A percentile compares a stretch with the other conserved stretches of the same genome.
Evolutionary conservation across 1,139 yeast genomes (phyloP).

Genomic region (Magnusiomyces ingens): DNA sequence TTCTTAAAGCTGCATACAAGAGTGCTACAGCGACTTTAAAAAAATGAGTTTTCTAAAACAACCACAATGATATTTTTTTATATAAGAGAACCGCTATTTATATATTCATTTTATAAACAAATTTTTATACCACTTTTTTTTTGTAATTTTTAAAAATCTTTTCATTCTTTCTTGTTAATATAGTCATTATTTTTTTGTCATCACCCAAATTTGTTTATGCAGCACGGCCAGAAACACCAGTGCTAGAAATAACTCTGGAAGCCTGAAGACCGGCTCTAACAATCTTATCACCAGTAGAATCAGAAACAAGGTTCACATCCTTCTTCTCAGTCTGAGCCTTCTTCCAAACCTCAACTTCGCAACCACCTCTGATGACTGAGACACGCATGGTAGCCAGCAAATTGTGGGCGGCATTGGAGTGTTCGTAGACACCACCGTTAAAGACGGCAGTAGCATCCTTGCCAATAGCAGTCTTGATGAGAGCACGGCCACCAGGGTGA

Average conservation of each 20-base stretch:
- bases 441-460: slow-evolving; percentile 96
- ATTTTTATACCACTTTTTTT: too few species aligned
- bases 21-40: too few species aligned
- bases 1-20: too few species aligned
- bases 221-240: slow-evolving; percentile 31
- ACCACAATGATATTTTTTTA: too few species aligned
- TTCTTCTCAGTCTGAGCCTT: slow-evolving; percentile 16
- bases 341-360: slow-evolving; percentile 78
- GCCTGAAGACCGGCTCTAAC: slow-evolving; percentile 58
- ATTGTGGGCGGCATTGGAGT: slow-evolving; percentile 97
- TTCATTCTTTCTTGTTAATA: too few species aligned
- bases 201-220: slow-evolving; percentile 21
- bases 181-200: not conserved
- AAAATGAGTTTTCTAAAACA: not conserved
- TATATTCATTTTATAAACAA: too few species aligned
- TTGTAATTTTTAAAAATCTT: too few species aligned
- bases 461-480: slow-evolving; percentile 79
- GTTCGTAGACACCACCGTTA: slow-evolving; percentile 96
- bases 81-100: too few species aligned
- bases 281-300: slow-evolving; percentile 46
- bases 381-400: slow-evolving; percentile 92
- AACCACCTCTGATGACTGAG: slow-evolving; percentile 84
- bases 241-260: slow-evolving; percentile 33
- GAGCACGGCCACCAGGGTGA: slow-evolving; percentile 97
- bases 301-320: slow-evolving; percentile 46